Evolutionary conservation across 2,329 filamentous ascomycete species (phyloP).

Genomic region (Magnaporthiopsis incrustans): DNA sequence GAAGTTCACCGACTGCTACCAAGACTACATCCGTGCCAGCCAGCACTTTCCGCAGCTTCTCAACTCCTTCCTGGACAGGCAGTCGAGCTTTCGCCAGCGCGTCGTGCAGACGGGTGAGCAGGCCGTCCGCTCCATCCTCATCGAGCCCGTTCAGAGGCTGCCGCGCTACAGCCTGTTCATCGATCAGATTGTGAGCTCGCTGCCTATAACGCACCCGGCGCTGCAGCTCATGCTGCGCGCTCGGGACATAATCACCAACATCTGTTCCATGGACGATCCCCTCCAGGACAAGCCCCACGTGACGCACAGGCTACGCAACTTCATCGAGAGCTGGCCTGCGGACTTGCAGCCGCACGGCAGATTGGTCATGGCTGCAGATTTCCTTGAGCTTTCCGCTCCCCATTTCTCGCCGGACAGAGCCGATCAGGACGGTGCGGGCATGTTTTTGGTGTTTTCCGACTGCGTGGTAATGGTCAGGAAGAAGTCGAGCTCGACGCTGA

Average conservation of each 20-base stretch:
- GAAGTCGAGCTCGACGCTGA: constrained; percentile 50
- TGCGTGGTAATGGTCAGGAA: constrained; percentile 72
- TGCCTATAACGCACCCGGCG: constrained; percentile 80
- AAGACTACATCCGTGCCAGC: constrained; percentile 86
- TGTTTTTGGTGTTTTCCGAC: constrained; percentile 81
- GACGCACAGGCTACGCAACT: constrained; percentile 63
- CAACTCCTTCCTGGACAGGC: constrained; percentile 68
- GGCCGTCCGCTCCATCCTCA: constrained; percentile 79
- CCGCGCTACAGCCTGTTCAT: constrained; percentile 94
- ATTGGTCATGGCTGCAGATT: constrained; percentile 73
- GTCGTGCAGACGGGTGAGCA: constrained; percentile 85
- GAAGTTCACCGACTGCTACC: constrained; percentile 82
- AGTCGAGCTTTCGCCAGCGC: constrained; percentile 74
- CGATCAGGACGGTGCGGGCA: constrained; percentile 48
- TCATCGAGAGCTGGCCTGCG: constrained; percentile 70
- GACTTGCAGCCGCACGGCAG: constrained; percentile 67
- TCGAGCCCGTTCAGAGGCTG: constrained; percentile 90
- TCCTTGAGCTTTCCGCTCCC: constrained; percentile 67
- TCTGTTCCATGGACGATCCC: constrained; percentile 82
- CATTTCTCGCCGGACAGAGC: constrained; percentile 42
- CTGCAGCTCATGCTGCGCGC: constrained; percentile 78
- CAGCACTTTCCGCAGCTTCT: constrained; percentile 78
- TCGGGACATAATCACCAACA: constrained; percentile 88
- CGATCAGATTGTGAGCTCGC: constrained; percentile 82
- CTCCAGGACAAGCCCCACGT: constrained; percentile 64